Percentiles rank a stretch among this genome's conserved stretches.
Evolutionary conservation across 805 yeast genomes (phyloP).

Genomic region (Saccharomyces paradoxus): DNA sequence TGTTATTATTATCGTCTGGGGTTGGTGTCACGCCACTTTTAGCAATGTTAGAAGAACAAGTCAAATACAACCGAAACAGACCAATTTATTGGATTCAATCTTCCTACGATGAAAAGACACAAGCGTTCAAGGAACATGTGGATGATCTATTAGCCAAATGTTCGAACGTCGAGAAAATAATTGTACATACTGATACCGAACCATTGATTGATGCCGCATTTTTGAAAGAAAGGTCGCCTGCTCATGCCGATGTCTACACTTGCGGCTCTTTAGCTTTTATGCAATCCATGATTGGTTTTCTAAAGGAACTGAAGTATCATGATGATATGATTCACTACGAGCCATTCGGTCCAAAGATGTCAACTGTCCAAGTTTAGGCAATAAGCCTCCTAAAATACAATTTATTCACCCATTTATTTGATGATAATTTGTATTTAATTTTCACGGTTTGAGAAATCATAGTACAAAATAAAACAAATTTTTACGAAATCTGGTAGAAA

Average conservation of each 20-base stretch:
- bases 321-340: slow-evolving; percentile 27
- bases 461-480: background rate
- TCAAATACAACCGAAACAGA: slow-evolving; percentile 20
- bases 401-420: background rate
- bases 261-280: slow-evolving; percentile 28
- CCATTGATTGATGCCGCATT: slow-evolving; percentile 21
- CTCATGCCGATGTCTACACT: slow-evolving; percentile 26
- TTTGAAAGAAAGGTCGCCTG: slow-evolving; percentile 19
- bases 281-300: slow-evolving; percentile 19
- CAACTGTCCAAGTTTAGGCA: slow-evolving; percentile 17
- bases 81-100: slow-evolving; percentile 30
- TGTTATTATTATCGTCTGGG: slow-evolving; percentile 49
- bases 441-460: background rate
- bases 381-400: background rate
- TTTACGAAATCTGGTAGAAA: background rate
- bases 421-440: background rate
- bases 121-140: slow-evolving; percentile 23
- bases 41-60: slow-evolving; percentile 39
- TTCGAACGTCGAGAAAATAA: slow-evolving; percentile 9
- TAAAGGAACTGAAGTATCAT: slow-evolving; percentile 16
- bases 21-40: slow-evolving; percentile 62
- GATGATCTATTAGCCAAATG: slow-evolving; percentile 14
- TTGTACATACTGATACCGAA: slow-evolving; percentile 17
- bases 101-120: slow-evolving; percentile 14
- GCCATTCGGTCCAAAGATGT: slow-evolving; percentile 31